Conservation (phyloP, 164 flowering plant genomes). For the Houttuynia cordata region DNA sequence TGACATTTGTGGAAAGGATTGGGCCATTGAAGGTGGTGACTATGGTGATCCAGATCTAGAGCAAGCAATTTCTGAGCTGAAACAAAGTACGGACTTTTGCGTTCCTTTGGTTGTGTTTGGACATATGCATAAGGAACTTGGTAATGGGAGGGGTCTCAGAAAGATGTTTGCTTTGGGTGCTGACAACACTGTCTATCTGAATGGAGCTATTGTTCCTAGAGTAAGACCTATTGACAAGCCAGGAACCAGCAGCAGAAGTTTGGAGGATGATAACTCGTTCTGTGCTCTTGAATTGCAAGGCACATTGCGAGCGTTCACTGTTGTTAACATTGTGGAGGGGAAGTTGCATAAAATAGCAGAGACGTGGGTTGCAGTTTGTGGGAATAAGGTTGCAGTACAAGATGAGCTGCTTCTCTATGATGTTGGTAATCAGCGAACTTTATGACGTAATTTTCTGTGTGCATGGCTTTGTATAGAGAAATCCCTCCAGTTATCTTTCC, state of each 20-base stretch:
- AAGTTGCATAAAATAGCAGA: slow-evolving; percentile 45
- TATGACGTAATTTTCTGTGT: not conserved
- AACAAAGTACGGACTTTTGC: slow-evolving; percentile 25
- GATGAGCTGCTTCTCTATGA: slow-evolving; percentile 41
- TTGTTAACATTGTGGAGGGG: slow-evolving; percentile 46
- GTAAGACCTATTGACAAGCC: slow-evolving; percentile 23
- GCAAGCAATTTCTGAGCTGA: slow-evolving; percentile 46
- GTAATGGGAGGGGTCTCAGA: slow-evolving; percentile 44
- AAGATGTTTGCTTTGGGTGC: slow-evolving; percentile 57
- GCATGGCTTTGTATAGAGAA: too few species aligned
- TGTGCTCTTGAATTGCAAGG: slow-evolving; percentile 11
- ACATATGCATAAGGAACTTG: slow-evolving; percentile 87
- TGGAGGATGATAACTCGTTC: slow-evolving; percentile 3
- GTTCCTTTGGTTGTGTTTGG: slow-evolving; percentile 78
- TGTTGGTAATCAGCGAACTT: slow-evolving; percentile 5
- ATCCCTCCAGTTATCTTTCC: too few species aligned
- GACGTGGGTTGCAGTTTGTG: slow-evolving; percentile 66
- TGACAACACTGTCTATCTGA: slow-evolving; percentile 51
- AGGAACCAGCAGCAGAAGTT: slow-evolving; percentile 11
- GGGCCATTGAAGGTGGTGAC: slow-evolving; percentile 64
- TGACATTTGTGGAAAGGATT: slow-evolving; percentile 83
- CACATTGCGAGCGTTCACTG: slow-evolving; percentile 54
- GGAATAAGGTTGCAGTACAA: slow-evolving; percentile 27
- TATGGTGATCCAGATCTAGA: slow-evolving; percentile 92
- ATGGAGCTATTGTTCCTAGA: slow-evolving; percentile 84